Conservation (phyloP, 2,329 filamentous ascomycete species). For the Colletotrichum sp. region DNA sequence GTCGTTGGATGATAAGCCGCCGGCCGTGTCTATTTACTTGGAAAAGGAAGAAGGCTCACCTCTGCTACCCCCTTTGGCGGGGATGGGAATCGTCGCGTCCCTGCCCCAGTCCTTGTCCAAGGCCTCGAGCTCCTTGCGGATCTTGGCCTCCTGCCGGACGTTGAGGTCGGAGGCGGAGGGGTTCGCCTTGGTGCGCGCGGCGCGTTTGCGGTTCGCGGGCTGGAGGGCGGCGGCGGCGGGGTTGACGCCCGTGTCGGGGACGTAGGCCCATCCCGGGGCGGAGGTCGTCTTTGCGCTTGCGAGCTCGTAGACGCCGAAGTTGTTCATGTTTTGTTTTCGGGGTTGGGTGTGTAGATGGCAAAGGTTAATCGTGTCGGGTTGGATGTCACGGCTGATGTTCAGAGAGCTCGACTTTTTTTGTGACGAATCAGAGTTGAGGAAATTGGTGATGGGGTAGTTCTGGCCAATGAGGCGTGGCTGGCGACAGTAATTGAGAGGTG, state of each 20-base stretch:
- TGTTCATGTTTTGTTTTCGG: slow-evolving; percentile 53
- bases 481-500: background rate
- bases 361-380: too few species aligned
- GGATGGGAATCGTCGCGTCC: slow-evolving; percentile 74
- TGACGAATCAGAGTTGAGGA: slow-evolving; percentile 4
- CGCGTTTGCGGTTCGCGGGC: slow-evolving; percentile 72
- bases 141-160: slow-evolving; percentile 81
- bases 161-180: slow-evolving; percentile 69
- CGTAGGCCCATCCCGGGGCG: slow-evolving; percentile 91
- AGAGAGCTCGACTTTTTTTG: background rate
- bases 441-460: background rate
- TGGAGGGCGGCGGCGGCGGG: slow-evolving; percentile 56
- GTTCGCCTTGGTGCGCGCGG: slow-evolving; percentile 60
- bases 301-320: slow-evolving; percentile 82
- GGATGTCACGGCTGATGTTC: too few species aligned
- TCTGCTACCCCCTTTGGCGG: slow-evolving; percentile 53
- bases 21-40: accelerated
- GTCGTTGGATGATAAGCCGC: background rate
- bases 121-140: slow-evolving; percentile 80
- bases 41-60: slow-evolving; percentile 31
- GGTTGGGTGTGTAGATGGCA: background rate
- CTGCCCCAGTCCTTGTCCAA: slow-evolving; percentile 80
- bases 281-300: slow-evolving; percentile 70
- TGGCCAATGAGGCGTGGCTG: slow-evolving; percentile 1
- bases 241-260: slow-evolving; percentile 73